Conservation (phyloP, 2,329 filamentous ascomycete species). For the Daldinia sp. region DNA sequence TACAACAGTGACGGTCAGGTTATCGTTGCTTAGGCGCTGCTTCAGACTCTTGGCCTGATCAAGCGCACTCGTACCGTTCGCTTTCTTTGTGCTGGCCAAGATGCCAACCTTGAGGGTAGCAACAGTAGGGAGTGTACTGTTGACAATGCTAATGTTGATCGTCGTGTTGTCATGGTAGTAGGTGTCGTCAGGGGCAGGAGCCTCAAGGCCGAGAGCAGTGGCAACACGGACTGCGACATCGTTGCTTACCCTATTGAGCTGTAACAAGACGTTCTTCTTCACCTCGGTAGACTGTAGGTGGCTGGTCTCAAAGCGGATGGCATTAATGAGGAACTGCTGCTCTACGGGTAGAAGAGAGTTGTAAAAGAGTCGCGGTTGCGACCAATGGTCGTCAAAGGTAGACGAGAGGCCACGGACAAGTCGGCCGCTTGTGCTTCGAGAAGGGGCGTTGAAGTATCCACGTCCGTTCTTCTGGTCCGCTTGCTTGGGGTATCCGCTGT, state of each 20-base stretch:
- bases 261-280: constrained; percentile 73
- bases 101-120: constrained; percentile 74
- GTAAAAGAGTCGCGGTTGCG: constrained; percentile 78
- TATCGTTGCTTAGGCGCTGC: constrained; percentile 60
- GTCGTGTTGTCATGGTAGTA: constrained; percentile 80
- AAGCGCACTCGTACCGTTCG: constrained; percentile 56
- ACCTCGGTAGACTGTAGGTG: constrained; percentile 69
- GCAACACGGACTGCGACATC: constrained; percentile 76
- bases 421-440: constrained; percentile 63
- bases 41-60: constrained; percentile 64
- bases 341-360: constrained; percentile 75
- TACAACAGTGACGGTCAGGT: constrained; percentile 70
- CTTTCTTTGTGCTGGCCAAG: constrained; percentile 60
- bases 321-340: constrained; percentile 79
- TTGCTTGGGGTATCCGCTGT: constrained; percentile 71
- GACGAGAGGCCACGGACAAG: constrained; percentile 70
- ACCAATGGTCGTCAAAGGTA: constrained; percentile 79
- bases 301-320: constrained; percentile 77
- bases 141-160: constrained; percentile 69
- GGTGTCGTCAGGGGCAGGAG: constrained; percentile 68
- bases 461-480: constrained; percentile 72
- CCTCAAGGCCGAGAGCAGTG: constrained; percentile 67
- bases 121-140: constrained; percentile 68
- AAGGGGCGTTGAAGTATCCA: constrained; percentile 78
- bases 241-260: constrained; percentile 76